A percentile compares a stretch with the other conserved stretches of the same genome.
Evolutionary conservation across 148 eudicot genomes (phyloP).

Genomic region (Polygonum maritimum): DNA sequence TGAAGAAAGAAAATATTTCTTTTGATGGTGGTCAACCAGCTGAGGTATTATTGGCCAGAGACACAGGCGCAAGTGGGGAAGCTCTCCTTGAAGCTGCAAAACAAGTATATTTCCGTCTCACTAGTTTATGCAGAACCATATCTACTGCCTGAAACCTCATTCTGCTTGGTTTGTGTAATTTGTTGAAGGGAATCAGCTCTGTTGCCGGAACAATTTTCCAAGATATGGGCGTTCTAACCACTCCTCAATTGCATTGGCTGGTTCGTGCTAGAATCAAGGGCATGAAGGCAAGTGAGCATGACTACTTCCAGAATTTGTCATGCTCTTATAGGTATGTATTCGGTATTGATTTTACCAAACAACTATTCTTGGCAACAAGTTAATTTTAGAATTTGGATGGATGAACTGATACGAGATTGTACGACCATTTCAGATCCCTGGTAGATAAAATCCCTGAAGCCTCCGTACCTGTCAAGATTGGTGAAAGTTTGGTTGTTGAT

Average conservation of each 20-base stretch:
- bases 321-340: conserved; percentile 59
- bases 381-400: not conserved
- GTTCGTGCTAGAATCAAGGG: conserved; percentile 83
- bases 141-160: not conserved
- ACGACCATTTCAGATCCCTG: conserved; percentile 47
- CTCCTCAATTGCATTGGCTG: conserved; percentile 98
- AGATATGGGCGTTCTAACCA: conserved; percentile 77
- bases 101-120: conserved; percentile 36
- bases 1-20: conserved; percentile 56
- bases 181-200: conserved; percentile 64
- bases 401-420: not conserved
- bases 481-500: conserved; percentile 65
- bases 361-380: not conserved
- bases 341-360: not conserved
- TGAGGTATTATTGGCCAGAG: conserved; percentile 75
- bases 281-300: conserved; percentile 50
- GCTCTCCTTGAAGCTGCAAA: conserved; percentile 79
- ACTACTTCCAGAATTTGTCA: conserved; percentile 64
- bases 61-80: conserved; percentile 87
- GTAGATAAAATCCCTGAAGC: conserved; percentile 54
- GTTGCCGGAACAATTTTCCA: conserved; percentile 48
- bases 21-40: conserved; percentile 36
- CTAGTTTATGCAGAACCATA: not conserved
- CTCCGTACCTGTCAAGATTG: conserved; percentile 11
- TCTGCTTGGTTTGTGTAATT: conserved; percentile 5